Conservation (phyloP, 148 eudicot species). For the Diospyros lotus region DNA sequence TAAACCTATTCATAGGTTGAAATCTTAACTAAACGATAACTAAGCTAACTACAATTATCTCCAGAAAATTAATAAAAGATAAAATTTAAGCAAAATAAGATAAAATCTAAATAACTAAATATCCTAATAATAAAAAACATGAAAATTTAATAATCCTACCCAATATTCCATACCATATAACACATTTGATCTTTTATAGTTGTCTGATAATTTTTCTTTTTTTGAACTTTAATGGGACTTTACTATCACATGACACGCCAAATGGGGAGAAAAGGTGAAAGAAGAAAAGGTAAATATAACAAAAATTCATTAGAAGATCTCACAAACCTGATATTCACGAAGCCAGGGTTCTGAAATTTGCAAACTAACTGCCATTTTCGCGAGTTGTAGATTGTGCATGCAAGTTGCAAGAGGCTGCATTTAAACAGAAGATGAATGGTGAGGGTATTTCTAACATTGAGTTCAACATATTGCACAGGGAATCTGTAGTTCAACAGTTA, state of each 20-base stretch:
- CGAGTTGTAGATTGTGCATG: conserved; percentile 83
- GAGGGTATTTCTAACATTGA: background rate
- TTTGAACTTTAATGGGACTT: too few species aligned
- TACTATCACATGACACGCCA: background rate
- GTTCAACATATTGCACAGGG: background rate
- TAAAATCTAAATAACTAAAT: too few species aligned
- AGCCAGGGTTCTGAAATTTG: conserved; percentile 95
- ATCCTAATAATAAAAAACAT: too few species aligned
- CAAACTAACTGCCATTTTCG: conserved; percentile 79
- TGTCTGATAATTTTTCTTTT: too few species aligned
- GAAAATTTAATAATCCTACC: too few species aligned
- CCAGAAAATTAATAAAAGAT: too few species aligned
- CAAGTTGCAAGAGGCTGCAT: conserved; percentile 90
- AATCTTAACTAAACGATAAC: too few species aligned
- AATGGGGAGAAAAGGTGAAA: background rate
- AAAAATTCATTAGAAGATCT: background rate
- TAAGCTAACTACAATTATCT: too few species aligned
- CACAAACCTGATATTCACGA: conserved; percentile 90
- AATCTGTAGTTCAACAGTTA: background rate
- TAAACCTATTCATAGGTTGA: too few species aligned
- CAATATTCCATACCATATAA: too few species aligned
- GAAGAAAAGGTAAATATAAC: background rate
- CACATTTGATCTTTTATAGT: too few species aligned
- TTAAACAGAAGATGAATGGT: background rate
- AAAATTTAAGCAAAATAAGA: too few species aligned